A percentile compares a stretch with the other conserved stretches of the same genome.
Evolutionary conservation across 179 eudicot genomes (phyloP).

Genomic region (Gypsophila paniculata): DNA sequence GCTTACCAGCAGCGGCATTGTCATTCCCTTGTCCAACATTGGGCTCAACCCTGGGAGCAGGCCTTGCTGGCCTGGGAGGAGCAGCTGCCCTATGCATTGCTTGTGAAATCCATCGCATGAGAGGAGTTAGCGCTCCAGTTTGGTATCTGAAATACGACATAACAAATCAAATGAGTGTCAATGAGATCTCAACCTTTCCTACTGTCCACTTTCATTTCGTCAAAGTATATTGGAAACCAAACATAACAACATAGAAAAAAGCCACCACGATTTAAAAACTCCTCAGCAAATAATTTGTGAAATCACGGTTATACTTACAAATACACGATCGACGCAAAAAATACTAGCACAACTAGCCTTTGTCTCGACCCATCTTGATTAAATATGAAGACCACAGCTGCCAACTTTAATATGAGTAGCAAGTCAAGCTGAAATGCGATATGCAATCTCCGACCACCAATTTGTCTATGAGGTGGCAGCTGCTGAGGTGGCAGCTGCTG

Average conservation of each 20-base stretch:
- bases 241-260: neutral
- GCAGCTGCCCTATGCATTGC: conserved; percentile 97
- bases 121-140: conserved; percentile 92
- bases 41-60: conserved; percentile 65
- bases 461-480: conserved; percentile 71
- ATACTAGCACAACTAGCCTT: conserved; percentile 87
- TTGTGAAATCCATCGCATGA: conserved; percentile 84
- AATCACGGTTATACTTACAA: conserved; percentile 52
- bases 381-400: conserved; percentile 86
- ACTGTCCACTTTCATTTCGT: neutral
- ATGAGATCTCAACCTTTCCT: neutral
- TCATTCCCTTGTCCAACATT: conserved; percentile 50
- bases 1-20: conserved; percentile 55
- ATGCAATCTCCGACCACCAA: conserved; percentile 89
- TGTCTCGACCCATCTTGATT: conserved; percentile 97
- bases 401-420: conserved; percentile 86
- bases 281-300: neutral
- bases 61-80: conserved; percentile 82
- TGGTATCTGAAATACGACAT: conserved; percentile 63
- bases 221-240: neutral
- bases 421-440: conserved; percentile 90
- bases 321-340: conserved; percentile 73
- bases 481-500: conserved; percentile 57
- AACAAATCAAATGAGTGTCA: conserved; percentile 1
- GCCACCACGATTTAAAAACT: neutral